A percentile compares a stretch with the other conserved stretches of the same genome.
Conservation (phyloP, 2,329 filamentous ascomycete species). For the Fusarium haematococcum region DNA sequence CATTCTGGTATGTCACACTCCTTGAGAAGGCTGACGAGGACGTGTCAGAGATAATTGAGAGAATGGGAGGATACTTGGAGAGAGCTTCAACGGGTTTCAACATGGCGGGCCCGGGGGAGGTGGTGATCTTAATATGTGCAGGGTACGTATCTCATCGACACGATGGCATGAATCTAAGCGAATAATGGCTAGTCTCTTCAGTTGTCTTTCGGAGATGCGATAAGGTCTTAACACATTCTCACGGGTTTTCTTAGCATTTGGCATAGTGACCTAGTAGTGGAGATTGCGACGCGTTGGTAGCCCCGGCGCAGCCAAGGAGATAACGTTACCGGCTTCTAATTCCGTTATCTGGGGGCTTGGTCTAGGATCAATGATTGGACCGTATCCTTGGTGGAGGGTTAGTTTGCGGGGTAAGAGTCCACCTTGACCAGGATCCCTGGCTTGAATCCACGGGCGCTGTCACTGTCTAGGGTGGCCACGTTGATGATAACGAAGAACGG, state of each 20-base stretch:
- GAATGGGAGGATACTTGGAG: not conserved
- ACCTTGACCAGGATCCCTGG: not conserved
- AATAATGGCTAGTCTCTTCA: not conserved
- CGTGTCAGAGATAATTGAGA: not conserved
- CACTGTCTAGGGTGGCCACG: not conserved
- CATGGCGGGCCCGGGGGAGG: not conserved
- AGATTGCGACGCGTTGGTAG: not conserved
- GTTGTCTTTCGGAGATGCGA: not conserved
- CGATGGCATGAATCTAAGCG: not conserved
- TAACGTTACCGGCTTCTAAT: not conserved
- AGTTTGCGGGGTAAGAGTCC: not conserved
- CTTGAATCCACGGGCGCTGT: not conserved
- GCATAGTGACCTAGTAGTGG: not conserved
- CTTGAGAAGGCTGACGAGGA: not conserved
- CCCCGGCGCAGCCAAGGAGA: not conserved
- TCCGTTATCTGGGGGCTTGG: not conserved
- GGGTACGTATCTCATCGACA: not conserved
- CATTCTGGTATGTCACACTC: not conserved
- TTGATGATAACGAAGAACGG: not conserved
- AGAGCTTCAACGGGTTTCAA: not conserved
- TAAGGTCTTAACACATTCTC: not conserved
- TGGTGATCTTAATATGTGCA: not conserved
- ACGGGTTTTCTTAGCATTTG: rapidly evolving
- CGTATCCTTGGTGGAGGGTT: not conserved
- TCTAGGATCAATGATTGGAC: not conserved